Conservation (phyloP, 306 rosid genomes). For the Nissolia schottii region DNA sequence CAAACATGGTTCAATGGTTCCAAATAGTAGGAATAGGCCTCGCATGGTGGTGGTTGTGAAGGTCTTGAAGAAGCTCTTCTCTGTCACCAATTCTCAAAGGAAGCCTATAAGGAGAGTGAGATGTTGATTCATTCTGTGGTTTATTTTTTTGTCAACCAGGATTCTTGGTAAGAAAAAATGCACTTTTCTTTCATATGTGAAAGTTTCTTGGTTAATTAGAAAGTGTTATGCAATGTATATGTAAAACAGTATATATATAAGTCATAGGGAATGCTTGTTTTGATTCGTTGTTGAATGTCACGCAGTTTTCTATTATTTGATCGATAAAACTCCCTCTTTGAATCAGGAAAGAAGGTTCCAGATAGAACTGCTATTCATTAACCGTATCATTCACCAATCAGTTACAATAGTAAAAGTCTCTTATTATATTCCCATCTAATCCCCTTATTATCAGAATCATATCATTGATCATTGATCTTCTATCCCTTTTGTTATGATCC, state of each 20-base stretch:
- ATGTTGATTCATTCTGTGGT: not conserved
- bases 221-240: not conserved
- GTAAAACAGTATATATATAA: slow-evolving; percentile 13
- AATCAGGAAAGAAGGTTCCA: no score
- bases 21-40: slow-evolving; percentile 26
- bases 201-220: not conserved
- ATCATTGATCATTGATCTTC: no score
- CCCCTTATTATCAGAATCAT: no score
- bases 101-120: slow-evolving; percentile 19
- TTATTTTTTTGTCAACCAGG: not conserved
- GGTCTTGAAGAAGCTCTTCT: slow-evolving; percentile 43
- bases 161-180: not conserved
- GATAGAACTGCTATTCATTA: no score
- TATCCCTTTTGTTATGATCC: not conserved
- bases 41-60: slow-evolving; percentile 38
- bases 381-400: no score
- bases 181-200: not conserved
- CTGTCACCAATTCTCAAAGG: slow-evolving; percentile 26
- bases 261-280: slow-evolving; percentile 16
- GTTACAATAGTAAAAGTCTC: no score
- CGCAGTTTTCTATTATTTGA: not conserved
- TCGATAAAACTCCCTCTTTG: no score
- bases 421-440: no score
- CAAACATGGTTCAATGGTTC: not conserved
- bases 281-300: not conserved